Base-by-base conservation (phyloP, 176 grass and related monocot genomes). In the Avena atlantica region DNA sequence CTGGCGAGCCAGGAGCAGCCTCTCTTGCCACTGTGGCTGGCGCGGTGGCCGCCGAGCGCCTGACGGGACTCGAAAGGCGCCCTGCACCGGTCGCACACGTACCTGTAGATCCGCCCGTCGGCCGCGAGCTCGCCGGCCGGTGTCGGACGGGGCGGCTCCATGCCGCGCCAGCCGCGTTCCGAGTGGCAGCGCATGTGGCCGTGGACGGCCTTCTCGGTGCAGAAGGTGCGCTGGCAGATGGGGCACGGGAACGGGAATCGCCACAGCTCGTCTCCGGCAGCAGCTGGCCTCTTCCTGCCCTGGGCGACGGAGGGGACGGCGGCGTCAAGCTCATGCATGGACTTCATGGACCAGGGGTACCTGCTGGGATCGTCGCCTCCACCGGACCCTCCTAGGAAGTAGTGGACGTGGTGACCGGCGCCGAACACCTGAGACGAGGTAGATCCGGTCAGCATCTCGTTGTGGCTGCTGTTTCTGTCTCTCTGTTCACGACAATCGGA, bases 41-140 rank as follows among this genome's bases (percentile, higher is more conserved):
- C 92, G 4, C 91, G 89, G 86, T 98, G 96, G 44, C 96, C 96
- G 1, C 93, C 90, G 0, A 95, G 90, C 10, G 90, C 96, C 37
- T 95, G 96, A 55, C 81, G 86, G 14, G 90, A 88, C 15, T 82
- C 51, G 44, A 95, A 95, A 6, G 42, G 79, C 1, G 66, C 49
- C 36, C 64, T 78, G 65, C 93, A 95, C 49, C 45, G 78, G 9
- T 82, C 53, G 73, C 90, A 95, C 16, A 27, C 36, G 27, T 92
- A 94, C 16, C 71, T 79, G 48, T 85, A 70, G 11, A 6, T 25
- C 71, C 11, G 74, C n/a, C 86, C 90, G 21, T 73, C 81, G 3
- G 19, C 49, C 3, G 37, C 44, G 48, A 58, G 44, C 9, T 78
- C 40, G 21, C 29, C 29, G 45, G 73, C 6, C 34, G 74, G 19